Conservation (phyloP, 495 filamentous ascomycete genomes). For the Xylaria sp. region DNA sequence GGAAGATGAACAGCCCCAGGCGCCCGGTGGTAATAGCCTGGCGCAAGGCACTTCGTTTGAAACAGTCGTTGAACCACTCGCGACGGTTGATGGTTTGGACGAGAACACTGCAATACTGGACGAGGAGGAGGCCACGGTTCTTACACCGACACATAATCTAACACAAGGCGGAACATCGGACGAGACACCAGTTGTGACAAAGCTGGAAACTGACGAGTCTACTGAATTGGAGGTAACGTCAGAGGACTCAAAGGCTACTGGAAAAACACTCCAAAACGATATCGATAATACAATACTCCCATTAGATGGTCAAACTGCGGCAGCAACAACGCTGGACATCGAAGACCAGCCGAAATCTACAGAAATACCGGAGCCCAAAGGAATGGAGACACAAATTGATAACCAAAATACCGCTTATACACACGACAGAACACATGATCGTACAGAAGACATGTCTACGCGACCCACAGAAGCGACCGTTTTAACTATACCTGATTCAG, state of each 20-base stretch:
- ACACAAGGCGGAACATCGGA: background rate
- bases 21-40: conserved; percentile 33
- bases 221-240: background rate
- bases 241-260: background rate
- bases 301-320: background rate
- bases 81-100: conserved; percentile 21
- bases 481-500: background rate
- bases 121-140: conserved; percentile 25
- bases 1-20: conserved; percentile 29
- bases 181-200: background rate
- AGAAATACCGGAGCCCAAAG: background rate
- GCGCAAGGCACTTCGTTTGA: conserved; percentile 26
- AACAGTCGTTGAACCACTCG: conserved; percentile 19
- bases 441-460: conserved; percentile 29
- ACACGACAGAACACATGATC: conserved; percentile 29
- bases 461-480: conserved; percentile 35
- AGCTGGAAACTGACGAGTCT: conserved; percentile 4
- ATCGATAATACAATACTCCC: background rate
- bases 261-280: background rate
- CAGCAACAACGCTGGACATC: background rate
- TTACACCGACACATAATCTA: conserved; percentile 12
- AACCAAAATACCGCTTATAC: conserved; percentile 16
- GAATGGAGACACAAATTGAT: conserved; percentile 9
- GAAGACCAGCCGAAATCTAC: conserved; percentile 1
- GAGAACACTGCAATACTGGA: conserved; percentile 23